Percentiles rank a stretch among this genome's conserved stretches.
Conservation (phyloP, 495 filamentous ascomycete species). For the Arthonia radiata region DNA sequence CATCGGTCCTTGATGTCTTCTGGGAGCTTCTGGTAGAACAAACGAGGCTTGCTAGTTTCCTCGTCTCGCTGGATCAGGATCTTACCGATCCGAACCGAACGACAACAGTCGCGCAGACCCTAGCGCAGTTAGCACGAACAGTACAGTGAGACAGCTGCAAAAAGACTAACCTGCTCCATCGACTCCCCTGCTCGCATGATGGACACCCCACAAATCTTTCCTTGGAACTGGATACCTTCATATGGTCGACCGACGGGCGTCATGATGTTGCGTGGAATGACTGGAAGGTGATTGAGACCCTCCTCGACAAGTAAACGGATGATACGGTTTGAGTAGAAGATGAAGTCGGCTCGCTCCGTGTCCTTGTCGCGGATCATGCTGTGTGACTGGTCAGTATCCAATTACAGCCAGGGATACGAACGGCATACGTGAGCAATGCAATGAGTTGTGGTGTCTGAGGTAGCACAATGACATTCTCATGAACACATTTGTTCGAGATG, state of each 20-base stretch:
- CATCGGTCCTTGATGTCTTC: conserved; percentile 78
- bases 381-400: conserved; percentile 6
- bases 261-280: conserved; percentile 62
- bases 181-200: conserved; percentile 97
- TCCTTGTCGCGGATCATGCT: conserved; percentile 88
- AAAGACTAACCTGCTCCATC: conserved; percentile 98
- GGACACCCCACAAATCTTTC: conserved; percentile 93
- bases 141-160: no score
- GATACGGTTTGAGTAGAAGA: conserved; percentile 97
- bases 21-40: conserved; percentile 94
- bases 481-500: conserved; percentile 58
- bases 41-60: conserved; percentile 68
- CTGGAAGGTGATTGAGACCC: conserved; percentile 86
- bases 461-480: conserved; percentile 72
- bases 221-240: conserved; percentile 78
- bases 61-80: conserved; percentile 95
- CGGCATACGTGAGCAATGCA: conserved; percentile 87
- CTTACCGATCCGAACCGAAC: conserved; percentile 89
- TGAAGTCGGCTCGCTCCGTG: conserved; percentile 81
- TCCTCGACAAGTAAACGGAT: conserved; percentile 96
- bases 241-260: conserved; percentile 82
- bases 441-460: conserved; percentile 92
- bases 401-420: no score
- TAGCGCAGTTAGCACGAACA: no score
- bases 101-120: conserved; percentile 86